Evolutionary conservation across 2,329 filamentous ascomycete species (phyloP).

Genomic region (Nannizziopsis arthrosporioides): DNA sequence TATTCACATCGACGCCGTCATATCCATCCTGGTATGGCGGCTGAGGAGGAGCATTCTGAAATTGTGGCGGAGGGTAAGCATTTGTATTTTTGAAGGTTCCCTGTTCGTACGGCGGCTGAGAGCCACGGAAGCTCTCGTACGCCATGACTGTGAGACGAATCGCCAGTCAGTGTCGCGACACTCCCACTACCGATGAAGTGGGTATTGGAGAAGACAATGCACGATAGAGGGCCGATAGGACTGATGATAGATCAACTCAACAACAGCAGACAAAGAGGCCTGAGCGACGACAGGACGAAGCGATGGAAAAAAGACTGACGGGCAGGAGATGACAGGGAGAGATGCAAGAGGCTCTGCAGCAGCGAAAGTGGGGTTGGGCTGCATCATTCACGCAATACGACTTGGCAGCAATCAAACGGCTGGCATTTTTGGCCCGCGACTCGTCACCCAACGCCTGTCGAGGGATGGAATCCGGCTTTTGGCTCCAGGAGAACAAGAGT

Average conservation of each 20-base stretch:
- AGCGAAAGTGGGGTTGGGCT: slow-evolving; percentile 6
- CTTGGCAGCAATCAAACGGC: too few relatives aligned
- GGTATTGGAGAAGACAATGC: neutral
- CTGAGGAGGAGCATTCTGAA: slow-evolving; percentile 22
- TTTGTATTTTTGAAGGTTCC: slow-evolving; percentile 14
- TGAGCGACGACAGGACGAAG: neutral
- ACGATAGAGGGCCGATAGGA: neutral
- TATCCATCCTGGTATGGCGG: slow-evolving; percentile 6
- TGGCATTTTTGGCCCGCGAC: too few relatives aligned
- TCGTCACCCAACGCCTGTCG: too few relatives aligned
- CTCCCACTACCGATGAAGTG: neutral
- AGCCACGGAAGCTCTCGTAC: slow-evolving; percentile 33
- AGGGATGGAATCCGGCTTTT: too few relatives aligned
- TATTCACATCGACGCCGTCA: slow-evolving; percentile 3
- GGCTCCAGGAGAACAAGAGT: too few relatives aligned
- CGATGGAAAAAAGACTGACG: neutral
- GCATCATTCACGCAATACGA: neutral
- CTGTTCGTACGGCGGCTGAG: slow-evolving; percentile 21
- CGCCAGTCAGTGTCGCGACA: neutral
- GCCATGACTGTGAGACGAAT: slow-evolving; percentile 24
- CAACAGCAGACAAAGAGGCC: neutral
- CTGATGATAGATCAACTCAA: neutral
- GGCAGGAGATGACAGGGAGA: neutral
- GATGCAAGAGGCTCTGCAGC: neutral
- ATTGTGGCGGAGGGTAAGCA: slow-evolving; percentile 17